Evolutionary conservation across 2,329 filamentous ascomycete genomes (phyloP).

Genomic region (Neonectria magnoliae): DNA sequence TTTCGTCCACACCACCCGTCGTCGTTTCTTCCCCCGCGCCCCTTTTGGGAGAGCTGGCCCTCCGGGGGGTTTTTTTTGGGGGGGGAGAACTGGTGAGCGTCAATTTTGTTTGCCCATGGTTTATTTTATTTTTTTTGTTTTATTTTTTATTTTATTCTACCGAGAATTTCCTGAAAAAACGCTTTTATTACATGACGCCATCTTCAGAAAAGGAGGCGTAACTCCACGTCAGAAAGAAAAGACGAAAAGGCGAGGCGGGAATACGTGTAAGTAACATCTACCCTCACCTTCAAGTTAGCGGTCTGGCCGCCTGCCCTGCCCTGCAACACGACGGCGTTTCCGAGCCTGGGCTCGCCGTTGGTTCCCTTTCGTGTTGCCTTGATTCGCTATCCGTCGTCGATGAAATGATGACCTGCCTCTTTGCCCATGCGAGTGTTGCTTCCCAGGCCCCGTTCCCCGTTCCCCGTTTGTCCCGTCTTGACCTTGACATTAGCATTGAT

Average conservation of each 20-base stretch:
- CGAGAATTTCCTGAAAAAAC: background rate
- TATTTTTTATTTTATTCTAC: too few relatives aligned
- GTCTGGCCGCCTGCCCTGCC: background rate
- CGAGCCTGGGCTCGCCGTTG: constrained; percentile 4
- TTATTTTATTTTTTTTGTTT: too few relatives aligned
- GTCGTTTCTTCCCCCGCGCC: background rate
- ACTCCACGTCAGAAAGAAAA: background rate
- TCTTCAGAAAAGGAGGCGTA: background rate
- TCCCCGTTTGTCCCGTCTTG: constrained; percentile 1
- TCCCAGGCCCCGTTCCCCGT: background rate
- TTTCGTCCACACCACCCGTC: background rate
- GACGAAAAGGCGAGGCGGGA: constrained; percentile 4
- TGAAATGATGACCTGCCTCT: background rate
- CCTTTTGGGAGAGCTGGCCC: background rate
- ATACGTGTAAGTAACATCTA: constrained; percentile 5
- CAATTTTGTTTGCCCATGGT: background rate
- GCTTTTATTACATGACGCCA: too few relatives aligned
- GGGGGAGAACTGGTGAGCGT: background rate
- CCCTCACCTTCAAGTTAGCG: constrained; percentile 5
- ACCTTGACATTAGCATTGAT: background rate
- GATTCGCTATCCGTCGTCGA: background rate
- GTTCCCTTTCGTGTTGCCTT: constrained; percentile 1
- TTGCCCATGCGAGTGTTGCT: background rate
- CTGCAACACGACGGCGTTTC: constrained; percentile 12
- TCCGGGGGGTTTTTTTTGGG: too few relatives aligned